Evolutionary conservation across 768 basidiomycete genomes (phyloP).

Genomic region (Tulasnella sp.): DNA sequence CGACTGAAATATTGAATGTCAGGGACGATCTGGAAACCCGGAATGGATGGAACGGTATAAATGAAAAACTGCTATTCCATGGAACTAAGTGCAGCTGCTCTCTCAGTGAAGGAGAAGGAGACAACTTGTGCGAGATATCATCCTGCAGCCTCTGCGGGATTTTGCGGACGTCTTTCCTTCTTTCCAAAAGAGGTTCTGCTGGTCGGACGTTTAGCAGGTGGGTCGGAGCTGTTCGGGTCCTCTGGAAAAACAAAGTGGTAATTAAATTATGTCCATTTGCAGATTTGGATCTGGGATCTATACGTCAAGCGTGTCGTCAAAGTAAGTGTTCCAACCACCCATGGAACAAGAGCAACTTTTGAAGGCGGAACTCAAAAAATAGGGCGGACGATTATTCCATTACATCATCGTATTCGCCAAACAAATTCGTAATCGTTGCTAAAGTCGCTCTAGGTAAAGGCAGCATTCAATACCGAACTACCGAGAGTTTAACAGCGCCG

Average conservation of each 20-base stretch:
- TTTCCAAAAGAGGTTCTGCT: background rate
- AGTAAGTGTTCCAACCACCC: background rate
- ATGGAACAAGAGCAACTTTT: background rate
- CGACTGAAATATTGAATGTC: background rate
- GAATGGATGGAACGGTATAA: background rate
- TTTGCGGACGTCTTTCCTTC: background rate
- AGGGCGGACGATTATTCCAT: slow-evolving; percentile 7
- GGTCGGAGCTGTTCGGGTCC: too few relatives aligned
- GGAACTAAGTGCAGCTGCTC: background rate
- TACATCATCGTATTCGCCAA: background rate
- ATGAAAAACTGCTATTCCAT: background rate
- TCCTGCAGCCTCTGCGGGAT: background rate
- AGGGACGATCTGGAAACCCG: background rate
- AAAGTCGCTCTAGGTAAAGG: background rate
- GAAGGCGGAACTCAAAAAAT: background rate
- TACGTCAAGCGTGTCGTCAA: slow-evolving; percentile 1
- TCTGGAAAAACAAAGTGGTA: background rate
- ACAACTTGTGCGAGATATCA: background rate
- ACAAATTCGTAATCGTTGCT: slow-evolving; percentile 2
- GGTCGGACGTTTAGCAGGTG: background rate
- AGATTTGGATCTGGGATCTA: background rate
- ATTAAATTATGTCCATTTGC: background rate
- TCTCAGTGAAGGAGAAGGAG: background rate
- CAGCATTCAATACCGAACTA: background rate
- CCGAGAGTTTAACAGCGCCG: background rate